These are phyloP conservation scores for Tulasnella sp. DNA, from an alignment of 768 basidiomycete species.

Conservation along the genomic window DNA sequence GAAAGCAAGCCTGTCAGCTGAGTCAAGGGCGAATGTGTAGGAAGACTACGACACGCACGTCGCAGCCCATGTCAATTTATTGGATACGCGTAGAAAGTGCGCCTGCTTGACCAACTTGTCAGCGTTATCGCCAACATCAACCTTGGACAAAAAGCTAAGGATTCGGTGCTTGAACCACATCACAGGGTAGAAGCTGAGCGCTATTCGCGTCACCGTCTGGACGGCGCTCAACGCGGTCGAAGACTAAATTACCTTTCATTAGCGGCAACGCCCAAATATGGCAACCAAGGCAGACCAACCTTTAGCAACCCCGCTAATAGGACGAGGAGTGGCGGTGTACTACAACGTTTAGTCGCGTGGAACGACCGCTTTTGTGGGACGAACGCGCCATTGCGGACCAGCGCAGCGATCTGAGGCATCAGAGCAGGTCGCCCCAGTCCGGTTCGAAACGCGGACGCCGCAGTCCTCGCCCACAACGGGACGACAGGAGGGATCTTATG, in stretches of 20 bases:
- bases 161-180: conserved; percentile 48
- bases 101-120: conserved; percentile 7
- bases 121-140: conserved; percentile 30
- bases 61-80: not conserved
- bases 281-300: not conserved
- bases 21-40: not conserved
- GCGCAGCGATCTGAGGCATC: not conserved
- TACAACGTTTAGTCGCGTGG: not conserved
- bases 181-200: conserved; percentile 63
- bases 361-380: not conserved
- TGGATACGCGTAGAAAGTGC: not conserved
- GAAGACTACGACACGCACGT: not conserved
- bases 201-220: conserved; percentile 57
- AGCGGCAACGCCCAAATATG: not conserved
- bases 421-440: not conserved
- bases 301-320: not conserved
- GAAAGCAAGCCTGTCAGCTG: conserved; percentile 24
- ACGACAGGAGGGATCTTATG: not conserved
- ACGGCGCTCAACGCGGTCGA: conserved; percentile 64
- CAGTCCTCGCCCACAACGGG: not conserved
- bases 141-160: conserved; percentile 30
- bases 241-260: conserved; percentile 33
- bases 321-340: not conserved
- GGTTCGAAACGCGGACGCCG: not conserved
- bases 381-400: not conserved